These are phyloP conservation scores for Cercospora sesami DNA, from an alignment of 2,329 filamentous ascomycete genomes.

Conservation along the genomic window DNA sequence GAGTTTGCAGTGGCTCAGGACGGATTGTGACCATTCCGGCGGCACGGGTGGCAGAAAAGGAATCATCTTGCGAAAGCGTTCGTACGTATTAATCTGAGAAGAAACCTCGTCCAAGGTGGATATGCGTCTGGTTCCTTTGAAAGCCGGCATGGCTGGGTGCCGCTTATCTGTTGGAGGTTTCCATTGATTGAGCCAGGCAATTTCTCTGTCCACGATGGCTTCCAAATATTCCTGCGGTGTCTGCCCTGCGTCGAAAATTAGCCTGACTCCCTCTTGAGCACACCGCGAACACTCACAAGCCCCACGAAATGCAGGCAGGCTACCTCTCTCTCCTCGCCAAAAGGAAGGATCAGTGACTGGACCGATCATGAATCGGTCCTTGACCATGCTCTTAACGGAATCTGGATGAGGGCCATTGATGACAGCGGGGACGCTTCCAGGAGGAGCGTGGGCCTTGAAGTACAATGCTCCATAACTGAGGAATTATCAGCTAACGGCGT, in stretches of 20 bases:
- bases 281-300: conserved; percentile 25
- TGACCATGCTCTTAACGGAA: conserved; percentile 37
- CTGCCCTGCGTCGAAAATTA: conserved; percentile 10
- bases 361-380: conserved; percentile 41
- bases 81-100: background rate
- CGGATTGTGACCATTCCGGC: background rate
- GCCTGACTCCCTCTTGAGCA: background rate
- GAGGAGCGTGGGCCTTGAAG: conserved; percentile 38
- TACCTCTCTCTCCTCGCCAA: conserved; percentile 40
- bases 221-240: conserved; percentile 14
- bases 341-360: conserved; percentile 40
- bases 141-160: background rate
- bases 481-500: conserved; percentile 7
- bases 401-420: conserved; percentile 22
- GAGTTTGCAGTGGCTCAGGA: background rate
- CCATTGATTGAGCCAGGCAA: background rate
- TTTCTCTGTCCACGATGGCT: conserved; percentile 1
- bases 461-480: conserved; percentile 44
- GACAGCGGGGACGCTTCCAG: conserved; percentile 27
- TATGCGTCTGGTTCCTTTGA: background rate
- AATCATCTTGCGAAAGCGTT: background rate
- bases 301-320: conserved; percentile 42
- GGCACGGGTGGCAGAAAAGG: background rate
- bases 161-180: background rate
- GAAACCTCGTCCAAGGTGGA: background rate